Conservation (phyloP, 2,329 filamentous ascomycete genomes). For the Fusarium illudens region DNA sequence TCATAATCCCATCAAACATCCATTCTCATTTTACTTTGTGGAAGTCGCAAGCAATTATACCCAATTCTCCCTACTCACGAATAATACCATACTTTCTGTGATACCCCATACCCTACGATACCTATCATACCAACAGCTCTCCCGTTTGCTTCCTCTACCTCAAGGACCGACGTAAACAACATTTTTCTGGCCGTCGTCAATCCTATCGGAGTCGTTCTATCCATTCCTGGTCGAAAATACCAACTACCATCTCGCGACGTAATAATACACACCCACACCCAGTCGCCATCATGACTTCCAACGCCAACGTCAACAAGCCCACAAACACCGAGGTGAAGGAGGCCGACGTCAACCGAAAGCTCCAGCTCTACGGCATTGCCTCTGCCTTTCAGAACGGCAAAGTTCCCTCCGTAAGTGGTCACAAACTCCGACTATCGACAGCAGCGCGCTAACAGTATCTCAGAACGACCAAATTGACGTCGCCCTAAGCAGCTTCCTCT, state of each 20-base stretch:
- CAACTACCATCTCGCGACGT: conserved; percentile 17
- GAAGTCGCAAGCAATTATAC: conserved; percentile 27
- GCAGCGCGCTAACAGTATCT: not conserved
- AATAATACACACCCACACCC: conserved; percentile 25
- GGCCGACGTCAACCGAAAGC: conserved; percentile 88
- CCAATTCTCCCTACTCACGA: conserved; percentile 9
- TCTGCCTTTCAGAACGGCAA: conserved; percentile 88
- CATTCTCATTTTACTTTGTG: conserved; percentile 6
- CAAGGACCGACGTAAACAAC: conserved; percentile 12
- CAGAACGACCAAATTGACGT: conserved; percentile 96
- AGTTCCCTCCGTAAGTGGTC: conserved; percentile 77
- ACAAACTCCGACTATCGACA: not conserved
- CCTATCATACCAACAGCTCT: conserved; percentile 29
- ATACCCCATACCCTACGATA: conserved; percentile 43
- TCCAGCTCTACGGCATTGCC: conserved; percentile 93
- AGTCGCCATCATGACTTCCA: conserved; percentile 48
- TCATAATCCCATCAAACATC: conserved; percentile 23
- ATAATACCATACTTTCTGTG: conserved; percentile 42
- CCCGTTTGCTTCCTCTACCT: conserved; percentile 2
- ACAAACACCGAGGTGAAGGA: conserved; percentile 80
- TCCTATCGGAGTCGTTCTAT: conserved; percentile 8
- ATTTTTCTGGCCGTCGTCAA: conserved; percentile 1
- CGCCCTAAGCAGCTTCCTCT: conserved; percentile 87
- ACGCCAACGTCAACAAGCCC: conserved; percentile 73
- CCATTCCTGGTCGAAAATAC: conserved; percentile 4